Conservation (phyloP, 129 eudicot species). For the Tanacetum coccineum region DNA sequence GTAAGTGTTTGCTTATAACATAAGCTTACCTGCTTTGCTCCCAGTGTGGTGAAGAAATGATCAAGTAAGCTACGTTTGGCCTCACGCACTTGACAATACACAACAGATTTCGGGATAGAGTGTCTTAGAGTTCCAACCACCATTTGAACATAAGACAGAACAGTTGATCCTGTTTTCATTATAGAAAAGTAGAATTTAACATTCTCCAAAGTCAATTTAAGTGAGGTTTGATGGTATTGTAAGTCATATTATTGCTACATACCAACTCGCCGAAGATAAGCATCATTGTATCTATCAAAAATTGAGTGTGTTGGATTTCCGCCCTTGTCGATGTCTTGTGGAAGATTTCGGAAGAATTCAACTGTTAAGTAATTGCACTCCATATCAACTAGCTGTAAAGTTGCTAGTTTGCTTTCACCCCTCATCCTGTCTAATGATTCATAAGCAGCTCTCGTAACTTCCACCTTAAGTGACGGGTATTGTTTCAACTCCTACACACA, state of each 20-base stretch:
- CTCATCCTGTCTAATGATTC: constrained; percentile 88
- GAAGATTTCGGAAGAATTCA: constrained; percentile 95
- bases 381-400: constrained; percentile 93
- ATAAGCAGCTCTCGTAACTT: constrained; percentile 61
- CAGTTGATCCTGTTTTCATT: constrained; percentile 57
- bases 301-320: constrained; percentile 96
- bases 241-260: constrained; percentile 13
- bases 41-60: constrained; percentile 84
- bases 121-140: constrained; percentile 76
- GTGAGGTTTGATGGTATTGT: background rate
- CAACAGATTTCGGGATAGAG: constrained; percentile 89
- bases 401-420: constrained; percentile 84
- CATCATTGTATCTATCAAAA: constrained; percentile 83
- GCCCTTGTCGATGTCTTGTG: constrained; percentile 95
- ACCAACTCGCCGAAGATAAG: constrained; percentile 92
- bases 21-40: constrained; percentile 66
- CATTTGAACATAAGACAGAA: constrained; percentile 85
- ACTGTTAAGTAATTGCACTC: constrained; percentile 87
- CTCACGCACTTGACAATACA: constrained; percentile 97
- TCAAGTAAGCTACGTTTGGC: constrained; percentile 86
- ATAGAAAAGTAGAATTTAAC: background rate
- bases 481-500: too few relatives aligned
- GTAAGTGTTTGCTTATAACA: background rate
- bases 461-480: too few relatives aligned
- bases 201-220: background rate